Evolutionary conservation across 192 early-diverging fungal genomes (phyloP), one percentile per base, ranked within the genome.

Genomic region (Rhizophagus sp.): DNA sequence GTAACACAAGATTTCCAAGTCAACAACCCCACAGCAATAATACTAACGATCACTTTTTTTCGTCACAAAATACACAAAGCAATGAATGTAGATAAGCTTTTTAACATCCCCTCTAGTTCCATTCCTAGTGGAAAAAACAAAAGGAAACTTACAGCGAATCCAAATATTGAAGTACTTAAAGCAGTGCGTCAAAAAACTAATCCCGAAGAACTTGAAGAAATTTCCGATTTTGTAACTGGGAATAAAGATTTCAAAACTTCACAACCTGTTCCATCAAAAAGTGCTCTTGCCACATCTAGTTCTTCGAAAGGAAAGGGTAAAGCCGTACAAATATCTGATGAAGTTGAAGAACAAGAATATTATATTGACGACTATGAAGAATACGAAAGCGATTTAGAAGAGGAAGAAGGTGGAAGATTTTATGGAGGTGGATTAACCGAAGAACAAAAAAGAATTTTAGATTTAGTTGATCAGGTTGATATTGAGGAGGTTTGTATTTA

Each of bases 381-480:
- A 34, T 75, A 80, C 24, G 74, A 78, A 61, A 30, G 44, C 27
- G 79, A 70, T 36, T 69, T 87, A 13, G 91, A 91, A 41, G 94
- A 95, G 71, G 91, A 92, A 41, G 93, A 94, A 64, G 93, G 89
- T 25, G 93, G 91, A 24, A 90, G 95, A 2, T 94, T 97, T 73
- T 94, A 92, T 88, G 93, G 93, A 4, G 94, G 94, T 83, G 96
- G 96, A 17, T 88, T 97, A 67, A 92, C 90, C 1, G 87, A 88
- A 3, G 87, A 93, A 52, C 93, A 97, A 80, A 92, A 93, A 78
- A 84, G 85, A 69, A 91, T 98, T 50, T 83, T 95, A 71, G 90
- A 92, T 61, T 89, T 95, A 82, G 96, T 98, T 34, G 95, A 98
- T 81, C 89, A 94, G 8, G 90, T 88, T 62, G 96, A 96, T 64